phyloP scores from a whole-genome alignment of 2,329 filamentous ascomycete species.

The Byssothecium circinans region DNA sequence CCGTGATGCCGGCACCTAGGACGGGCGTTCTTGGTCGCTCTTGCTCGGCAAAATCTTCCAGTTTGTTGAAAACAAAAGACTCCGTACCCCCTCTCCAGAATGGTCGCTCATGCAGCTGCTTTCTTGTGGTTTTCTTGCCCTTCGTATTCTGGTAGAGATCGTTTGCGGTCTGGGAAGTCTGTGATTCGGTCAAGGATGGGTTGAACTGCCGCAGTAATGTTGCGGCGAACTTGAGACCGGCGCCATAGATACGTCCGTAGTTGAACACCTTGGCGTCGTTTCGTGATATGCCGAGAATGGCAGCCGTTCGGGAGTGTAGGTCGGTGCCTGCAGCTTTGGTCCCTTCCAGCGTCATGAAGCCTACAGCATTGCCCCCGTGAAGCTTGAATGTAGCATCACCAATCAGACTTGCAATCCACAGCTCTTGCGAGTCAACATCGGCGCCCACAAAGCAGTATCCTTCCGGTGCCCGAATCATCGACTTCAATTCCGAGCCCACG shows the following conservation, averaged over 20 bases:
- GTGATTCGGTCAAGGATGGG: conserved; percentile 73
- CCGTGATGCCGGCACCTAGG: conserved; percentile 90
- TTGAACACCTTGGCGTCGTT: conserved; percentile 99
- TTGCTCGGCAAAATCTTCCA: conserved; percentile 97
- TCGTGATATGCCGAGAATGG: conserved; percentile 87
- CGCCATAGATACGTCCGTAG: conserved; percentile 98
- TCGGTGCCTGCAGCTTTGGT: conserved; percentile 94
- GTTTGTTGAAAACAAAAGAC: conserved; percentile 96
- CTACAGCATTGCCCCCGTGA: conserved; percentile 94
- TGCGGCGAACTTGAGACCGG: conserved; percentile 88
- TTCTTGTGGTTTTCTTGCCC: conserved; percentile 79
- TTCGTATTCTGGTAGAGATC: conserved; percentile 89
- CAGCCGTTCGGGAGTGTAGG: conserved; percentile 88
- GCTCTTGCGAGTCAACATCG: conserved; percentile 94
- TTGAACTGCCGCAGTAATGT: conserved; percentile 94
- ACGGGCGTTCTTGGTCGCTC: conserved; percentile 88
- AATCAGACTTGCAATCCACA: conserved; percentile 96
- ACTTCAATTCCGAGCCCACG: conserved; percentile 94
- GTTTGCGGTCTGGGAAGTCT: conserved; percentile 75
- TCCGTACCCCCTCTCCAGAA: conserved; percentile 98
- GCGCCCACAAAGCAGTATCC: conserved; percentile 95
- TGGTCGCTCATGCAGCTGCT: conserved; percentile 67
- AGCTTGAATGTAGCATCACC: conserved; percentile 94
- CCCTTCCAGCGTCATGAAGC: conserved; percentile 98
- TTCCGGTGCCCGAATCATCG: conserved; percentile 89